These are phyloP conservation scores for Agaricus sinodeliciosus DNA, from an alignment of 768 basidiomycete genomes.

Conservation along the genomic window DNA sequence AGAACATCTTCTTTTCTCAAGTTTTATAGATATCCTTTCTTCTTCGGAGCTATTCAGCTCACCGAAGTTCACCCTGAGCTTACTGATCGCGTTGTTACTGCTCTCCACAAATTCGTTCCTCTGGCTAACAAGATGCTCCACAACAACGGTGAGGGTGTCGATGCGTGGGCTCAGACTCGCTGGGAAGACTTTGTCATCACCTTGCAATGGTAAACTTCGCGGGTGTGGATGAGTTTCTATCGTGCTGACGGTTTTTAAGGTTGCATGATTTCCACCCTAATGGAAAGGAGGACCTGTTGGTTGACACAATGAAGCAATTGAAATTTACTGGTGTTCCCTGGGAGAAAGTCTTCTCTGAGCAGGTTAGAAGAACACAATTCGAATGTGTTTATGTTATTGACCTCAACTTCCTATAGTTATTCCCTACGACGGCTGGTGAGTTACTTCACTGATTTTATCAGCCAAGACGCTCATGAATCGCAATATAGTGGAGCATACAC, in stretches of 20 bases:
- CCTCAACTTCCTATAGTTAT: constrained; percentile 27
- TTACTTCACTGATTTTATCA: not conserved
- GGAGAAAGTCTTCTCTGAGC: constrained; percentile 43
- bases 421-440: constrained; percentile 34
- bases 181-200: constrained; percentile 55
- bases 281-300: constrained; percentile 38
- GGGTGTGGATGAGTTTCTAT: not conserved
- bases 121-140: constrained; percentile 47
- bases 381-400: not conserved
- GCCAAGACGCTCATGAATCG: not conserved
- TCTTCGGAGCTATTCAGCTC: constrained; percentile 55
- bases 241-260: constrained; percentile 22
- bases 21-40: constrained; percentile 41
- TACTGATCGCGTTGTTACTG: constrained; percentile 37
- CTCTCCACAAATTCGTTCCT: constrained; percentile 45
- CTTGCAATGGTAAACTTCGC: constrained; percentile 40
- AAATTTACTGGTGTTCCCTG: constrained; percentile 48
- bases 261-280: constrained; percentile 48
- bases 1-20: not conserved
- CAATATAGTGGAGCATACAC: constrained; percentile 22
- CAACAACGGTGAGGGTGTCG: constrained; percentile 43
- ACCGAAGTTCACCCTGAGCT: constrained; percentile 38
- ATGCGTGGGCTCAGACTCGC: constrained; percentile 45
- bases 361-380: constrained; percentile 21
- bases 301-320: constrained; percentile 48